Base-by-base conservation (phyloP, 768 basidiomycete species). In the Terana coerulea region DNA sequence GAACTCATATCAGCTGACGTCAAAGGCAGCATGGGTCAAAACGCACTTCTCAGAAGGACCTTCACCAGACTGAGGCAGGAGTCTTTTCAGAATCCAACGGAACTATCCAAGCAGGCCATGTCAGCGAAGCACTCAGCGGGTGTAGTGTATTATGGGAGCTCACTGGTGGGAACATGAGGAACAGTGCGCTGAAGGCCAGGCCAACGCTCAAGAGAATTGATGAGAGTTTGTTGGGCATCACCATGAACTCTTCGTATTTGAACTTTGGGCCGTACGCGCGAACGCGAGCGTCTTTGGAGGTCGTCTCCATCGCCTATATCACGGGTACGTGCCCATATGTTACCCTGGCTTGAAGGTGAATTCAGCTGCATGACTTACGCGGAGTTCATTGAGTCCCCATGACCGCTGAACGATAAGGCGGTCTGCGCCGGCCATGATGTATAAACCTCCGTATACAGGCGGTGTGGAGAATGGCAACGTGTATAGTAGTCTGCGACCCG, bases 161-260 rank as follows among this genome's bases (percentile, higher is more conserved):
- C 42, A 72, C 70, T 4, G 69, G 69, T 7, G 66, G 30, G 28
- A 67, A 5, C 7, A 51, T 6, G 12, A 65, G 19, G 9, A 54
- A 22, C 1, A 56, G 25, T n/a, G 51, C n/a, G 7, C 33, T 34
- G 14, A 60, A 9, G 1, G 44, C 58, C 11, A 76, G 43, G 15
- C 62, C 61, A 8, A 73, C 34, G n/a, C 75, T 72, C 11, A 74
- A 49, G 1, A 76, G 11, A 5, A 76, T 39, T 11, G 79, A 72
- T n/a, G 69, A 60, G 3, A 81, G 4, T 21, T 62, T 64, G 29
- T 70, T 72, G 3, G 67, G 62, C 43, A 69, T 72, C 3, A 67
- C 69, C 56, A 78, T 17, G 51, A 87, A 86, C 65, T 95, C 92
- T 45, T 83, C 81, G 64, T 94, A 95, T 39, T 70, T 71, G 73